Conservation (phyloP, 371 early-diverging fungal species). For the Mucor plumbeus region DNA sequence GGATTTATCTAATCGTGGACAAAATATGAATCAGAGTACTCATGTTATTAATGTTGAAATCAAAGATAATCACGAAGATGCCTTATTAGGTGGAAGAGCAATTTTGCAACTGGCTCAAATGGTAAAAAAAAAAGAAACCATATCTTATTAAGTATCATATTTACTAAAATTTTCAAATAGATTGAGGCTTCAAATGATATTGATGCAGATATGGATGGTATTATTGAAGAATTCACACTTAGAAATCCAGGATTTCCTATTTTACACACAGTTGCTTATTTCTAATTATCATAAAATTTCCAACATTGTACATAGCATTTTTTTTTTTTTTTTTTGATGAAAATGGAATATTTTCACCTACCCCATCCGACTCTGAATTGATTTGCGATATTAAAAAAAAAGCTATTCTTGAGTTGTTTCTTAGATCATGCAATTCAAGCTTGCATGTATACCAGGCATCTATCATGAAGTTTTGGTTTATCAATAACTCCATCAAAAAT, state of each 20-base stretch:
- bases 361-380: no score
- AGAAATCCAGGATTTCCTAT: conserved; percentile 60
- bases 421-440: no score
- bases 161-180: conserved; percentile 29
- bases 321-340: no score
- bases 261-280: conserved; percentile 67
- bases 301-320: neutral
- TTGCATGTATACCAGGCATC: no score
- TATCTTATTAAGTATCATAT: neutral
- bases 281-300: conserved; percentile 31
- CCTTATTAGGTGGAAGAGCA: conserved; percentile 82
- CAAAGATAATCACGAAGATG: conserved; percentile 92
- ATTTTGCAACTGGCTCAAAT: conserved; percentile 81
- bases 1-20: conserved; percentile 74
- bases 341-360: no score
- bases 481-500: no score
- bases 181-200: conserved; percentile 75
- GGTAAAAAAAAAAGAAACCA: conserved; percentile 34
- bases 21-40: conserved; percentile 72
- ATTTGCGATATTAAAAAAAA: no score
- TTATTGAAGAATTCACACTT: conserved; percentile 76
- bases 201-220: conserved; percentile 82
- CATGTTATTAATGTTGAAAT: conserved; percentile 97
- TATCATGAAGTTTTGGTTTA: no score
- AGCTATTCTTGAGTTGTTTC: no score